Percentiles rank a stretch among this genome's conserved stretches.
These are phyloP conservation scores for Tylopilus sp. DNA, from an alignment of 768 basidiomycete species.

Conservation along the genomic window DNA sequence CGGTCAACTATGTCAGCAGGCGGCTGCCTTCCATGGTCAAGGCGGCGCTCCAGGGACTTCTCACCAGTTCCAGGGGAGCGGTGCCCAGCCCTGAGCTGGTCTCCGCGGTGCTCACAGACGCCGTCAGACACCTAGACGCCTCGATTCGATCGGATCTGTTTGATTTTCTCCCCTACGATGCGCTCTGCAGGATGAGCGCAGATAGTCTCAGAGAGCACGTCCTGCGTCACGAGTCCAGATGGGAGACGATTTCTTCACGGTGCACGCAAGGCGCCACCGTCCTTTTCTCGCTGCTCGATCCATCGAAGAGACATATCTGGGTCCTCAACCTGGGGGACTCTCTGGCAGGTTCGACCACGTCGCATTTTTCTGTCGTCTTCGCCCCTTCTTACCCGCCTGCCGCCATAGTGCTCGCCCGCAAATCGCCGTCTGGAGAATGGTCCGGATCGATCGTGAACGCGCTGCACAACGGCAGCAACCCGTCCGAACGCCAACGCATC, in stretches of 20 bases:
- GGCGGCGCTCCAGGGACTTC: conserved; percentile 35
- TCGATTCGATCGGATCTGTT: conserved; percentile 43
- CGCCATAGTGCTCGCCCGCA: conserved; percentile 22
- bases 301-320: conserved; percentile 29
- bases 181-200: conserved; percentile 35
- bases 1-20: conserved; percentile 42
- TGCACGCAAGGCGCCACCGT: conserved; percentile 34
- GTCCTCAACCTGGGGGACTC: conserved; percentile 35
- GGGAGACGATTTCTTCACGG: conserved; percentile 32
- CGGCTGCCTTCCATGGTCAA: conserved; percentile 41
- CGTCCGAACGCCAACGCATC: conserved; percentile 26
- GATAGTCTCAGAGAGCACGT: conserved; percentile 40
- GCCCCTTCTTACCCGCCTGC: conserved; percentile 2
- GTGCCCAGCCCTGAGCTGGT: conserved; percentile 31
- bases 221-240: conserved; percentile 34
- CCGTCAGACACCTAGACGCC: conserved; percentile 41
- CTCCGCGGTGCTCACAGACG: conserved; percentile 37
- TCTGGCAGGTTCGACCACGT: conserved; percentile 27
- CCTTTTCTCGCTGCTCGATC: conserved; percentile 32
- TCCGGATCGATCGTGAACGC: conserved; percentile 22
- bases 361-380: not conserved
- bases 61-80: conserved; percentile 23
- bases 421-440: conserved; percentile 19
- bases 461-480: conserved; percentile 31
- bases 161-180: conserved; percentile 40